Percentiles rank a stretch among this genome's conserved stretches.
These are phyloP conservation scores for Aspergillus fumigatus DNA, from an alignment of 2,329 filamentous ascomycete genomes.

Conservation along the genomic window DNA sequence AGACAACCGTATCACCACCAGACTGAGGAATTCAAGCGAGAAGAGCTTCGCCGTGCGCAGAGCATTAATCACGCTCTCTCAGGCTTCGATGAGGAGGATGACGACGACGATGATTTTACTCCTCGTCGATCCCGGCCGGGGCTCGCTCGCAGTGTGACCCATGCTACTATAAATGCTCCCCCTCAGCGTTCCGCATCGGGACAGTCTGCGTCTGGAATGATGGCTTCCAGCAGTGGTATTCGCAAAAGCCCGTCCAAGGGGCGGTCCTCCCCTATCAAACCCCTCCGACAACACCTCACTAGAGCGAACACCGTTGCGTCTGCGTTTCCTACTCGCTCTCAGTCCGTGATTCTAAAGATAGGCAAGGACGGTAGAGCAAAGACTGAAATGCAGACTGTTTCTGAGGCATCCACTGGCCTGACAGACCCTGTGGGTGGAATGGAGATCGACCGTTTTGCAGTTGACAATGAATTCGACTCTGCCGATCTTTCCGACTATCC, in stretches of 20 bases:
- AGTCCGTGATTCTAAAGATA: slow-evolving; percentile 44
- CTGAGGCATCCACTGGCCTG: slow-evolving; percentile 28
- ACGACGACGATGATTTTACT: slow-evolving; percentile 33
- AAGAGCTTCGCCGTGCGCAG: slow-evolving; percentile 34
- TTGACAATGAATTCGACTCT: slow-evolving; percentile 40
- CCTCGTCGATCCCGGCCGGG: slow-evolving; percentile 31
- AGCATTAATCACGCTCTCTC: slow-evolving; percentile 24
- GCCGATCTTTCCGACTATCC: slow-evolving; percentile 40
- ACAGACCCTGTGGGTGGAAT: slow-evolving; percentile 34
- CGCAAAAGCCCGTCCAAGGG: slow-evolving; percentile 42
- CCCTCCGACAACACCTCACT: slow-evolving; percentile 27
- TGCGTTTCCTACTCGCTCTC: slow-evolving; percentile 31
- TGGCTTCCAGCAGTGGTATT: slow-evolving; percentile 32
- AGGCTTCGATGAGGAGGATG: slow-evolving; percentile 29
- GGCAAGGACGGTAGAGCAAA: slow-evolving; percentile 46
- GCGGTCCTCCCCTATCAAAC: slow-evolving; percentile 39
- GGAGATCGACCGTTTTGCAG: slow-evolving; percentile 41
- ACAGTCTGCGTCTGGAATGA: slow-evolving; percentile 26
- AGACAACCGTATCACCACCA: slow-evolving; percentile 48
- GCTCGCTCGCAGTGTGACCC: slow-evolving; percentile 39
- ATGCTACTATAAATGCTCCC: slow-evolving; percentile 30
- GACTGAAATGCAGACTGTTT: slow-evolving; percentile 39
- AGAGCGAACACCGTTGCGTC: slow-evolving; percentile 30
- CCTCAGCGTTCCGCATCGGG: slow-evolving; percentile 26
- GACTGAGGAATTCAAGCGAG: slow-evolving; percentile 44